Evolutionary conservation across 305 asterid genomes (phyloP).

Genomic region (Fraxinus albicans): DNA sequence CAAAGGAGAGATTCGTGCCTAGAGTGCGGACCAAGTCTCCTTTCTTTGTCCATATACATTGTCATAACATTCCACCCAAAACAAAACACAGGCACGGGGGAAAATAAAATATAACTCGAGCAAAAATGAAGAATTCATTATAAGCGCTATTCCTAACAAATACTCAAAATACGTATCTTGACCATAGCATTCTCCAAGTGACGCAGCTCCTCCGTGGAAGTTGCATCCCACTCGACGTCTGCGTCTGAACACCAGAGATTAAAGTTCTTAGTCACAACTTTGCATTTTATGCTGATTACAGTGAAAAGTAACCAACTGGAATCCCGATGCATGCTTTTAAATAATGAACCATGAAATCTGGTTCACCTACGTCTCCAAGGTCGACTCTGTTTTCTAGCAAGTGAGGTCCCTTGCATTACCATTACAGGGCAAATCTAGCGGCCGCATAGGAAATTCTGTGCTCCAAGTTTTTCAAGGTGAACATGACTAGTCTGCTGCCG

Average conservation of each 20-base stretch:
- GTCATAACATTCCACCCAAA: constrained; percentile 11
- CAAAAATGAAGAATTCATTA: neutral
- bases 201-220: neutral
- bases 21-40: neutral
- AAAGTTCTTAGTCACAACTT: neutral
- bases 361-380: neutral
- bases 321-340: neutral
- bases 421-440: constrained; percentile 6
- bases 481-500: constrained; percentile 24
- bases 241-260: neutral
- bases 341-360: neutral
- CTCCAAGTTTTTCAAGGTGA: constrained; percentile 8
- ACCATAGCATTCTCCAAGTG: neutral
- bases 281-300: neutral
- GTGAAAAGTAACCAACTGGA: neutral
- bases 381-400: constrained; percentile 9
- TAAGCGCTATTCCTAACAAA: neutral
- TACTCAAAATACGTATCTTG: neutral
- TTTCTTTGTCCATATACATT: constrained; percentile 16
- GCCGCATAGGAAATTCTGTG: constrained; percentile 10
- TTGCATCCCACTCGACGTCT: neutral
- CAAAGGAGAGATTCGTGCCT: constrained; percentile 29
- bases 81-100: constrained; percentile 6
- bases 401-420: constrained; percentile 6
- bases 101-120: neutral